A percentile compares a stretch with the other conserved stretches of the same genome.
Evolutionary conservation across 2,329 filamentous ascomycete species (phyloP).

Genomic region (Amphichorda felina): DNA sequence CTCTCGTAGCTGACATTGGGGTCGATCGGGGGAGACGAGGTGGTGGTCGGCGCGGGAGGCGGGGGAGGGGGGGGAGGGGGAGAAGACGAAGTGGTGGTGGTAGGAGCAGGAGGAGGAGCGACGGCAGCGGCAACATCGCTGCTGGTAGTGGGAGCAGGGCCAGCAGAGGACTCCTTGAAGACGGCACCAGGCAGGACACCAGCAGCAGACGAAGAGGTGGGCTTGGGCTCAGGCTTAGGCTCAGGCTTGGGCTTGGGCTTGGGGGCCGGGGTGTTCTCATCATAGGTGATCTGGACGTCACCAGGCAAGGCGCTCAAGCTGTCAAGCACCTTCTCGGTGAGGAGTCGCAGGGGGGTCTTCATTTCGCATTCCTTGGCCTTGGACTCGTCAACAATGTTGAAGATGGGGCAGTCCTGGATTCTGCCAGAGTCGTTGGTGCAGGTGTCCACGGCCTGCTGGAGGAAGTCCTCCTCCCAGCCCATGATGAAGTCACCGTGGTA

Average conservation of each 20-base stretch:
- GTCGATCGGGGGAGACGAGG: conserved; percentile 10
- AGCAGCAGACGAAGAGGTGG: conserved; percentile 8
- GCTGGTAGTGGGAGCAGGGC: conserved; percentile 6
- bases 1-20: conserved; percentile 8
- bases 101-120: conserved; percentile 3
- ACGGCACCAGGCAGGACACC: conserved; percentile 28
- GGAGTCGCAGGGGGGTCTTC: conserved; percentile 34
- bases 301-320: conserved; percentile 37
- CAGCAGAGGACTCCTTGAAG: conserved; percentile 21
- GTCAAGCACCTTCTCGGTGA: background rate
- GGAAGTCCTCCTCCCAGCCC: conserved; percentile 60
- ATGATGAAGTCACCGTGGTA: conserved; percentile 74
- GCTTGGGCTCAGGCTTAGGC: conserved; percentile 6
- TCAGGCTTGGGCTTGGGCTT: conserved; percentile 5
- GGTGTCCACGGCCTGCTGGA: conserved; percentile 59
- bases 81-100: conserved; percentile 2
- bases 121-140: background rate
- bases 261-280: no score
- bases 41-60: conserved; percentile 1
- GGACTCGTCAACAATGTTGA: conserved; percentile 54
- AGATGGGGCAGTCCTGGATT: conserved; percentile 64
- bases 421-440: conserved; percentile 63
- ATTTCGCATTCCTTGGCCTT: conserved; percentile 51
- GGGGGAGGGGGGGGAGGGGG: background rate
- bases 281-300: conserved; percentile 38